A percentile compares a stretch with the other conserved stretches of the same genome.
Evolutionary conservation across 306 rosid species (phyloP).

Genomic region (Abrus pulchellus): DNA sequence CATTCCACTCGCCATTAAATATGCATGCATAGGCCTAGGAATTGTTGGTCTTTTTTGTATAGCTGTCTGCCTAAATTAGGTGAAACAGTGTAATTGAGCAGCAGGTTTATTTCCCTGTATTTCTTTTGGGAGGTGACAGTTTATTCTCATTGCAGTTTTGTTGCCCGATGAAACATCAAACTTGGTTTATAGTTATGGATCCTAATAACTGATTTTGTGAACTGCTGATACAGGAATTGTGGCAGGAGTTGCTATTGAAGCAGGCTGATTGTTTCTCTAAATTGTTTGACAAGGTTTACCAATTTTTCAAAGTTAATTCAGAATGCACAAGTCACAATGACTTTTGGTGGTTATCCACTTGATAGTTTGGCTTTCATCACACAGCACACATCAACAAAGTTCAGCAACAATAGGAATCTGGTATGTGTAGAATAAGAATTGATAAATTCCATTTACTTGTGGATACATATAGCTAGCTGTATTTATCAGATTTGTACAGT

Average conservation of each 20-base stretch:
- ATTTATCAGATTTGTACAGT: conserved; percentile 71
- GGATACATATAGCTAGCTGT: conserved; percentile 57
- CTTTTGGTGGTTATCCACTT: conserved; percentile 9
- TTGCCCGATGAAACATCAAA: background rate
- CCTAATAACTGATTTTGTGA: conserved; percentile 19
- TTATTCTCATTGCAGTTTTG: conserved; percentile 3
- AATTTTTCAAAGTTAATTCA: conserved; percentile 45
- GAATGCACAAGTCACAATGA: conserved; percentile 44
- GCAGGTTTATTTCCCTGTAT: background rate
- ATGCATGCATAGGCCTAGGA: background rate
- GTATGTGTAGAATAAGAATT: conserved; percentile 63
- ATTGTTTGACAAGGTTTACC: conserved; percentile 42
- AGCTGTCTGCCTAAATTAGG: conserved; percentile 3
- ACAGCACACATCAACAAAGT: conserved; percentile 50
- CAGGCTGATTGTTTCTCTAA: conserved; percentile 42
- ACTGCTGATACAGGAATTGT: conserved; percentile 54
- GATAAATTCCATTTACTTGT: conserved; percentile 60
- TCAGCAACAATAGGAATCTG: conserved; percentile 51
- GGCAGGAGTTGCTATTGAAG: conserved; percentile 51
- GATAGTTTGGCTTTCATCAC: conserved; percentile 39
- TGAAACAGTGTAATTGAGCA: background rate
- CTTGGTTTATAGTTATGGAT: background rate
- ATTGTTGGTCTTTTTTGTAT: background rate
- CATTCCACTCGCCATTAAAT: background rate
- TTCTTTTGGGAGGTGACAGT: conserved; percentile 6